Evolutionary conservation across 2,329 filamentous ascomycete genomes (phyloP), one percentile per base, ranked within the genome.

Genomic region (Whalleya microplaca): DNA sequence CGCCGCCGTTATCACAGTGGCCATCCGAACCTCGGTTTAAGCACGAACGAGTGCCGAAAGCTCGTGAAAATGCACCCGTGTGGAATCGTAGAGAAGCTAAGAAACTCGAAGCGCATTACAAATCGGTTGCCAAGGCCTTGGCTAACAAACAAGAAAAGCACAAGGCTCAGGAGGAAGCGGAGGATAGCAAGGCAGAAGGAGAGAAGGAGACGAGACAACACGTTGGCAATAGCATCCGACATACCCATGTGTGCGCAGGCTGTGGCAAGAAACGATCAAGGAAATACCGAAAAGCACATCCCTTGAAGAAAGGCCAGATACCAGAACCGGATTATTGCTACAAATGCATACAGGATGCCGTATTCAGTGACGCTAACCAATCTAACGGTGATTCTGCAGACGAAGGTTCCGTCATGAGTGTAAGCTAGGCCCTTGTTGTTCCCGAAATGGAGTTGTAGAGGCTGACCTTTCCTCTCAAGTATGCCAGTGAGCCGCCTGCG

Each of bases 241-340:
- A 69, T 50, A 21, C 53, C 29, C 65, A 69, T 59, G 47, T 63
- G 18, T 70, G 68, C 21, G 56, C 59, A 16, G 64, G 57, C 16
- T 70, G 68, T 51, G 68, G 68, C 21, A 63, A 63, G 45, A 63
- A 59, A 49, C 56, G 66, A 14, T 67, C 68, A 16, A 51, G 43
- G 41, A 48, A 41, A 41, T 69, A 67, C 20, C 66, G 67, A n/a
- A 61, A 42, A 29, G 53, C 44, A 42, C 58, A 69, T 47, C 65
- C 65, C 18, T 45, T 69, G 37, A 59, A 62, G 29, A 68, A 55
- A 49, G 67, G 67, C 6, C 61, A 70, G 51, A 58, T 64, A 21
- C 68, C 67, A 1, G 46, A 59, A 14, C 50, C 52, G 32, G 59
- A 56, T 21, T 70, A 69, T 53, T 70, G 68, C 43, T 21, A 50